Evolutionary conservation across 1,139 yeast genomes (phyloP), one percentile per base, ranked within the genome.

Genomic region (Candida pseudoviswanathii): DNA sequence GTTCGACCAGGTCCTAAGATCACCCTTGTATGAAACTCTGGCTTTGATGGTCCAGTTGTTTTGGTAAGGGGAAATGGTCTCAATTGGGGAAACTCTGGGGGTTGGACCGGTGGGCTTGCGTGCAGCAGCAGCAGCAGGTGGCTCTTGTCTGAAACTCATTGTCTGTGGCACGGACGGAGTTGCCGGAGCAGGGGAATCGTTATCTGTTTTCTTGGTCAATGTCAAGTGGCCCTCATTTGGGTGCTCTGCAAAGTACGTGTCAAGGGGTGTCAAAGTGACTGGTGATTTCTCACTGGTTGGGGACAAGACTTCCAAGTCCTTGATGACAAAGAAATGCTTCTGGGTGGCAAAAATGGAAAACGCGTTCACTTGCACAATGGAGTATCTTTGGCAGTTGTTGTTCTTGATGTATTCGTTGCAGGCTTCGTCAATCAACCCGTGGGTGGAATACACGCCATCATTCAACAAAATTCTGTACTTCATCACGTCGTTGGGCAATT

Each of bases 1-100:
- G 61, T 91, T 91, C 47, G 89, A 81, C 94, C 95, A 95, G 39
- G 88, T 86, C 68, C 91, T 86, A 59, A 94, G 78, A 54, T 91
- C 97, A 49, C 96, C 85, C 67, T 94, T 94, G 67, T 80, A 84
- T 1, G 96, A 84, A 26, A 92, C 95, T 62, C 98, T 84, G 0
- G 95, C 99, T 61, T 89, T 90, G 61, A 94, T 89, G 3, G 92
- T 86, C 98, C 98, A 95, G 51, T 80, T 79, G 64, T 85, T 87
- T 65, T 88, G 95, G 66, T 89, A 94, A 8, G 99, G 98, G 7
- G 97, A 89, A 50, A 95, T 74, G 51, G 86, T 88, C 63, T 90
- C 97, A 58, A 94, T 90, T 4, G 96, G 88, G 56, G 82, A 82
- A 45, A 87, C 73, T 52, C 71, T 67, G 43, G 68, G 62, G 26